Evolutionary conservation across 768 basidiomycete genomes (phyloP).

Genomic region (Myochromella boudieri): DNA sequence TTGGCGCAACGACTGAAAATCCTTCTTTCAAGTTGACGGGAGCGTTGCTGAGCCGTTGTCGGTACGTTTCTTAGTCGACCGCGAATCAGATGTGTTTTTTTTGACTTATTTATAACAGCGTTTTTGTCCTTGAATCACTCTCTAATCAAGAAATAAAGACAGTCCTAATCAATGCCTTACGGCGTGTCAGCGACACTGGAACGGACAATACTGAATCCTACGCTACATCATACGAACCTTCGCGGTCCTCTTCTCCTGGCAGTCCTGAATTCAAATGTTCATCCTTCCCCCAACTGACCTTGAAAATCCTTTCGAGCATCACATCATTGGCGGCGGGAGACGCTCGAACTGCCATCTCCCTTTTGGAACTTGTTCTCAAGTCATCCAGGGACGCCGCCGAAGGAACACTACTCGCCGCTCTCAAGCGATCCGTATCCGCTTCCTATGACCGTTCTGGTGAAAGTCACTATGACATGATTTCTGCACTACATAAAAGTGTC

Average conservation of each 20-base stretch:
- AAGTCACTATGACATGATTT: conserved; percentile 78
- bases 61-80: conserved; percentile 42
- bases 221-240: conserved; percentile 9
- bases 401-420: conserved; percentile 47
- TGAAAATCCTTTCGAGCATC: conserved; percentile 47
- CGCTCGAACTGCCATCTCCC: conserved; percentile 74
- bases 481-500: conserved; percentile 81
- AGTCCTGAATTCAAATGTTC: conserved; percentile 12
- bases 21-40: conserved; percentile 81
- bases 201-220: not conserved
- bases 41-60: conserved; percentile 73
- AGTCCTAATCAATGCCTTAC: conserved; percentile 56
- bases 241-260: conserved; percentile 18
- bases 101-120: conserved; percentile 39
- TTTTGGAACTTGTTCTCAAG: conserved; percentile 68
- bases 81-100: conserved; percentile 4
- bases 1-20: conserved; percentile 89
- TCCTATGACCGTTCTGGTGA: conserved; percentile 80
- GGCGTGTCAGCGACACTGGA: conserved; percentile 22
- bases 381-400: conserved; percentile 42
- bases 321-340: conserved; percentile 63
- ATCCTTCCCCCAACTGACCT: conserved; percentile 40
- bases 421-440: conserved; percentile 63
- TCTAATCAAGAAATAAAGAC: conserved; percentile 57
- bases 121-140: conserved; percentile 72